phyloP scores from a whole-genome alignment of 2,329 filamentous ascomycete species.

The Colletotrichum eremochloae region DNA sequence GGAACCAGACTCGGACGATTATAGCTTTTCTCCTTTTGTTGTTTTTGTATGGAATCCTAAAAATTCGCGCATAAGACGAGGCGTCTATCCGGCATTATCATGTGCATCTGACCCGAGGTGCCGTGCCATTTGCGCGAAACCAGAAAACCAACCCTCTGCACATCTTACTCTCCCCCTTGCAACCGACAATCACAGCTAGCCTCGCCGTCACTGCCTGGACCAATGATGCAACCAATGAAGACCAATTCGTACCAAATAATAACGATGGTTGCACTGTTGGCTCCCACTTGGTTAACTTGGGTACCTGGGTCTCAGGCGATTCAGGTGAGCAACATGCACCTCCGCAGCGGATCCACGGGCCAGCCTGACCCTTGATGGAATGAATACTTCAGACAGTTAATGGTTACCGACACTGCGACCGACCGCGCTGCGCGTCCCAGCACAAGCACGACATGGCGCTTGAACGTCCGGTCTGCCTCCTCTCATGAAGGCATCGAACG shows the following conservation, averaged over 20 bases:
- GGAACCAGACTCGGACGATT: too few relatives aligned
- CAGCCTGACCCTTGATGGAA: conserved; percentile 24
- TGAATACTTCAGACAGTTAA: conserved; percentile 11
- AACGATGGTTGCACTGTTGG: conserved; percentile 18
- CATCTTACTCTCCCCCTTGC: not conserved
- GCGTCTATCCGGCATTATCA: conserved; percentile 4
- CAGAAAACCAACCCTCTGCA: conserved; percentile 10
- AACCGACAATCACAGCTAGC: not conserved
- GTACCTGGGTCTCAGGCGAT: conserved; percentile 35
- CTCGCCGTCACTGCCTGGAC: conserved; percentile 7
- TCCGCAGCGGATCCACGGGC: conserved; percentile 36
- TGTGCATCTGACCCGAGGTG: conserved; percentile 22
- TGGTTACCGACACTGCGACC: conserved; percentile 27
- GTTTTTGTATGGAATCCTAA: not conserved
- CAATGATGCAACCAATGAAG: not conserved
- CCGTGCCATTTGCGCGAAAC: conserved; percentile 7
- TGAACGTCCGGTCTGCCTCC: not conserved
- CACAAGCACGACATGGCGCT: not conserved
- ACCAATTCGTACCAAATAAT: conserved; percentile 18
- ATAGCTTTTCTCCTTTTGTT: not conserved
- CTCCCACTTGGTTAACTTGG: conserved; percentile 19
- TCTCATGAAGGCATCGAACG: conserved; percentile 1
- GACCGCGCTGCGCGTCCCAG: conserved; percentile 21
- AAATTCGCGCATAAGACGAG: conserved; percentile 2
- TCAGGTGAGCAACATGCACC: conserved; percentile 37